phyloP scores from a whole-genome alignment of 345 rosid species.

The Microthlaspi erraticum region DNA sequence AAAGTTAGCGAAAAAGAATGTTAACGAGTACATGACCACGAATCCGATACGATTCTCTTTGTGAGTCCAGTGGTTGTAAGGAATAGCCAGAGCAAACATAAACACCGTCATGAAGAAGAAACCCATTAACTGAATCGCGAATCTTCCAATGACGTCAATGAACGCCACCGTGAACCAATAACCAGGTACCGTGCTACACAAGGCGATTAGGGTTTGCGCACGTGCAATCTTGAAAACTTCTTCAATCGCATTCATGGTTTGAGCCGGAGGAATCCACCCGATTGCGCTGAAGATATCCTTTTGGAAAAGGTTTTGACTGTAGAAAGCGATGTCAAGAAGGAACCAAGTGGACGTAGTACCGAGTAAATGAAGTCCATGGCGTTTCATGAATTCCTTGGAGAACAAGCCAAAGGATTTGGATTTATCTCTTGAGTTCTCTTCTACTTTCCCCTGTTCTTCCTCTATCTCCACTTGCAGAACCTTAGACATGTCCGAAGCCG shows the following conservation, averaged over 20 bases:
- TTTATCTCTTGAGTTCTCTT: slow-evolving; percentile 25
- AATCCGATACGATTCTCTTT: slow-evolving; percentile 74
- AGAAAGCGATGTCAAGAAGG: slow-evolving; percentile 68
- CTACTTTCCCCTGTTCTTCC: slow-evolving; percentile 31
- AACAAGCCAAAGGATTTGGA: slow-evolving; percentile 46
- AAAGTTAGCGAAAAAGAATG: slow-evolving; percentile 91
- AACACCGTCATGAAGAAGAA: slow-evolving; percentile 67
- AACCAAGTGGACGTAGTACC: slow-evolving; percentile 64
- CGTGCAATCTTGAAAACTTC: slow-evolving; percentile 56
- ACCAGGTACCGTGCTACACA: slow-evolving; percentile 71
- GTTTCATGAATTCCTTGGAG: slow-evolving; percentile 60
- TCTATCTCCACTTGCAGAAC: slow-evolving; percentile 47
- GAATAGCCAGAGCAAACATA: slow-evolving; percentile 57
- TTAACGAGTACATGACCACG: slow-evolving; percentile 68
- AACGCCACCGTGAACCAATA: slow-evolving; percentile 68
- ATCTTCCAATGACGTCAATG: slow-evolving; percentile 71
- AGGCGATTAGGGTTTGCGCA: slow-evolving; percentile 58
- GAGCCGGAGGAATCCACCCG: slow-evolving; percentile 24
- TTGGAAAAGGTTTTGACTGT: slow-evolving; percentile 69
- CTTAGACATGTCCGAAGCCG: slow-evolving; percentile 46
- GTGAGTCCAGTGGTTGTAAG: slow-evolving; percentile 69
- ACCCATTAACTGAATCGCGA: slow-evolving; percentile 66
- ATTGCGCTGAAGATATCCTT: slow-evolving; percentile 54
- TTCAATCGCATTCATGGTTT: slow-evolving; percentile 40
- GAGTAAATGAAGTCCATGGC: slow-evolving; percentile 71